phyloP scores from a whole-genome alignment of 495 filamentous ascomycete genomes.

The Daldinia caldariorum region DNA sequence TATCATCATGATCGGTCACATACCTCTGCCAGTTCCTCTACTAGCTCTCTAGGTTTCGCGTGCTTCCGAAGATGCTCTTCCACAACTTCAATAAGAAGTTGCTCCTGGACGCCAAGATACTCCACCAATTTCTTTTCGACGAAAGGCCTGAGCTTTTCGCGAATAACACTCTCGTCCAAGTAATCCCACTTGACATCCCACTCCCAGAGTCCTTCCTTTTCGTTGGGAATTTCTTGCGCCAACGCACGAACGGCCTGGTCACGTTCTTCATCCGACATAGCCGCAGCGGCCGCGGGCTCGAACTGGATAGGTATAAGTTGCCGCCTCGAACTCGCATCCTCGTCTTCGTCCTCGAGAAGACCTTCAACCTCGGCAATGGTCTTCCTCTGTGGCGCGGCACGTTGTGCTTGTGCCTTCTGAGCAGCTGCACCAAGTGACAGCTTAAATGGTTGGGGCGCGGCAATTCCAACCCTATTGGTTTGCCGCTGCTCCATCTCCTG shows the following conservation, averaged over 20 bases:
- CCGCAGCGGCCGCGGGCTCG: constrained; percentile 74
- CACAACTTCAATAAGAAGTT: constrained; percentile 92
- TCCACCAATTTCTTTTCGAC: constrained; percentile 99
- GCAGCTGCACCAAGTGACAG: constrained; percentile 90
- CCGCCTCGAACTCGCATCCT: constrained; percentile 75
- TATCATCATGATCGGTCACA: constrained; percentile 48
- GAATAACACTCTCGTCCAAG: constrained; percentile 83
- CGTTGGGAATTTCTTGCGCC: constrained; percentile 87
- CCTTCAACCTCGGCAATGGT: constrained; percentile 94
- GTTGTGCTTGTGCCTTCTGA: constrained; percentile 78
- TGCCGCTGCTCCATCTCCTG: constrained; percentile 81
- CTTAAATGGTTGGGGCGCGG: constrained; percentile 88
- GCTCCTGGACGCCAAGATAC: constrained; percentile 94
- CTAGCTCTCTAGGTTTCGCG: constrained; percentile 78
- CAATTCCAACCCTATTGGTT: constrained; percentile 48
- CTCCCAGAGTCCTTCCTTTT: constrained; percentile 86
- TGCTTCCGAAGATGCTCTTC: constrained; percentile 85
- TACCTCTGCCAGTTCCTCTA: constrained; percentile 85
- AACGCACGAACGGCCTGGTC: constrained; percentile 80
- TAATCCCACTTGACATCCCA: constrained; percentile 96
- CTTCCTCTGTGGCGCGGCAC: constrained; percentile 71
- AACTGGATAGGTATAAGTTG: constrained; percentile 93
- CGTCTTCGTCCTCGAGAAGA: constrained; percentile 92
- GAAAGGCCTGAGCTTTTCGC: constrained; percentile 90
- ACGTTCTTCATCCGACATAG: constrained; percentile 84